phyloP scores from a whole-genome alignment of 768 basidiomycete species.

The Kwoniella europaea region DNA sequence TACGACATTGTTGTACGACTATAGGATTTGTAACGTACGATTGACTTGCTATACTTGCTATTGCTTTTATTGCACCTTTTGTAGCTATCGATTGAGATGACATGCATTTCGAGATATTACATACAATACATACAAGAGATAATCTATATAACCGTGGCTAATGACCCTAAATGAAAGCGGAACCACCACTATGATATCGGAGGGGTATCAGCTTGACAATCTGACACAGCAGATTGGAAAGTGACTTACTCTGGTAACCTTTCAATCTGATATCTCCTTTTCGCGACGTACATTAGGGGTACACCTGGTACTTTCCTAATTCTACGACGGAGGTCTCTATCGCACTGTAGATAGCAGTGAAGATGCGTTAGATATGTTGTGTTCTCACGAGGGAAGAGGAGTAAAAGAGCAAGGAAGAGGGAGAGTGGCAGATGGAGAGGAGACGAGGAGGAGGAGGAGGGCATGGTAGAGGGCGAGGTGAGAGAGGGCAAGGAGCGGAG shows the following conservation, averaged over 20 bases:
- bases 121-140: constrained; percentile 7
- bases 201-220: background rate
- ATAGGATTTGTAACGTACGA: too few species aligned
- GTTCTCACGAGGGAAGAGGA: background rate
- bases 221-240: background rate
- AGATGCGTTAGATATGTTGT: too few species aligned
- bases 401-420: too few species aligned
- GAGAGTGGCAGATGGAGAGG: too few species aligned
- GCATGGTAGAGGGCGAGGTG: too few species aligned
- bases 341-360: constrained; percentile 63
- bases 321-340: constrained; percentile 87
- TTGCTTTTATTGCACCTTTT: background rate
- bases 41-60: background rate
- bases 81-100: background rate
- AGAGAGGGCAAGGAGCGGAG: background rate
- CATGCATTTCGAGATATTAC: background rate
- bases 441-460: too few species aligned
- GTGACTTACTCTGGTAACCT: constrained; percentile 73
- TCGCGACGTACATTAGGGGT: constrained; percentile 96
- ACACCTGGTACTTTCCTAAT: constrained; percentile 83
- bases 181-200: constrained; percentile 30
- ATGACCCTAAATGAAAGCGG: constrained; percentile 29
- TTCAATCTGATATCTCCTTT: constrained; percentile 90
- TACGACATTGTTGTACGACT: background rate
- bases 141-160: too few species aligned